phyloP scores from a whole-genome alignment of 768 basidiomycete species.

The Podaxis carcinomalis region DNA sequence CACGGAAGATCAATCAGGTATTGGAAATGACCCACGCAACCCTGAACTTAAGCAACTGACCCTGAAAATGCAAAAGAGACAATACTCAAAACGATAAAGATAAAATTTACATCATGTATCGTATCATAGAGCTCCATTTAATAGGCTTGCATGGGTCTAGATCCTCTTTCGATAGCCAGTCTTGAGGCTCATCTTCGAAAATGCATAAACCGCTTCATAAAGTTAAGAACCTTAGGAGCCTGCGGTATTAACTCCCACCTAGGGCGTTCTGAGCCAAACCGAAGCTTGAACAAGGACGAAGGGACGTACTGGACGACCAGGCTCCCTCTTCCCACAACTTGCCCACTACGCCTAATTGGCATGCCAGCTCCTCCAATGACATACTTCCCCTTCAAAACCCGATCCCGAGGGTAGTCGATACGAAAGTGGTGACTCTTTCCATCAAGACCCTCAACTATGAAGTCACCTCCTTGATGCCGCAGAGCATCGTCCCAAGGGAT shows the following conservation, averaged over 20 bases:
- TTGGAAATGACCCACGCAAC: no score
- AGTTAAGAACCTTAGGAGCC: conserved; percentile 24
- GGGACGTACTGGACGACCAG: conserved; percentile 55
- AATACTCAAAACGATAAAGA: neutral
- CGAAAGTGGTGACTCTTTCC: conserved; percentile 46
- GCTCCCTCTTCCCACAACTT: conserved; percentile 54
- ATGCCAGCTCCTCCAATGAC: conserved; percentile 62
- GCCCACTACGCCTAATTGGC: conserved; percentile 53
- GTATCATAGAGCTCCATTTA: neutral
- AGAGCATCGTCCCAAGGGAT: conserved; percentile 53
- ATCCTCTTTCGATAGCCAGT: neutral
- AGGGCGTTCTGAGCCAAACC: neutral
- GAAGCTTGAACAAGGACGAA: conserved; percentile 2
- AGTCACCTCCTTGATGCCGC: conserved; percentile 41
- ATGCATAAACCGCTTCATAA: conserved; percentile 26
- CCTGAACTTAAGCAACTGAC: no score
- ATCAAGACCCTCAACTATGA: conserved; percentile 53
- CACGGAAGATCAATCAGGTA: no score
- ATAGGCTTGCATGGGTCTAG: neutral
- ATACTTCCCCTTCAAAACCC: conserved; percentile 43
- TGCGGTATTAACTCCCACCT: conserved; percentile 39
- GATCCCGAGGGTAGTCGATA: conserved; percentile 52
- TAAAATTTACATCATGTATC: neutral
- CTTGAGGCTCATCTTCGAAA: conserved; percentile 1
- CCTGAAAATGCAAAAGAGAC: no score